Percentiles rank a stretch among this genome's conserved stretches.
phyloP scores from a whole-genome alignment of 768 basidiomycete genomes.

The Leucocoprinus sp. region DNA sequence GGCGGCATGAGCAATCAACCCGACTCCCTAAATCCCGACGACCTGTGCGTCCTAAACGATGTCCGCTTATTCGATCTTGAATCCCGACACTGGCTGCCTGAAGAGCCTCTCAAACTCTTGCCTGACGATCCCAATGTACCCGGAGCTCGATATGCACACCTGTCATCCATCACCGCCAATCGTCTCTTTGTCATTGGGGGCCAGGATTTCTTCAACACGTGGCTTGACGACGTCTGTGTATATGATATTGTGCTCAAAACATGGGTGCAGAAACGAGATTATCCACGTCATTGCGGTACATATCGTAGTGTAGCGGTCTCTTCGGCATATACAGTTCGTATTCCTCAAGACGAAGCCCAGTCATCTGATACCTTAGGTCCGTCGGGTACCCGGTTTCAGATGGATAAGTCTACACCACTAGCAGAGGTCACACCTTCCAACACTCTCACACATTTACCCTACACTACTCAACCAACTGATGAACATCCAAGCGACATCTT shows the following conservation, averaged over 20 bases:
- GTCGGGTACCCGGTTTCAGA: slow-evolving; percentile 51
- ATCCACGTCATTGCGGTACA: slow-evolving; percentile 91
- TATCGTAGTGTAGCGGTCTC: slow-evolving; percentile 92
- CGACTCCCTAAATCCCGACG: slow-evolving; percentile 62
- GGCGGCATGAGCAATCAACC: slow-evolving; percentile 89
- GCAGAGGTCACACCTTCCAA: slow-evolving; percentile 51
- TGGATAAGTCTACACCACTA: slow-evolving; percentile 30
- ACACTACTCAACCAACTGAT: slow-evolving; percentile 62
- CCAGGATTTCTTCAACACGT: slow-evolving; percentile 88
- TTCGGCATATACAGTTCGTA: slow-evolving; percentile 55
- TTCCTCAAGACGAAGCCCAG: slow-evolving; percentile 54
- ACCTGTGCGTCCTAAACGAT: slow-evolving; percentile 88
- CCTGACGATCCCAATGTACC: slow-evolving; percentile 50
- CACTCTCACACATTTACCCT: slow-evolving; percentile 63
- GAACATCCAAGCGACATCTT: slow-evolving; percentile 82
- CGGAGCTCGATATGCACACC: slow-evolving; percentile 88
- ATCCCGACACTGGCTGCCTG: slow-evolving; percentile 63
- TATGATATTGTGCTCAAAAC: slow-evolving; percentile 66
- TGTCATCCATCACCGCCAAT: slow-evolving; percentile 80
- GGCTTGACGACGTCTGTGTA: slow-evolving; percentile 89
- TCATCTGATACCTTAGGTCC: slow-evolving; percentile 38
- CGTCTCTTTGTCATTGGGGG: slow-evolving; percentile 90
- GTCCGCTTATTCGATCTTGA: slow-evolving; percentile 82
- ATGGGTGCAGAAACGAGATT: slow-evolving; percentile 77
- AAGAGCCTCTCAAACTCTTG: slow-evolving; percentile 25